A percentile compares a stretch with the other conserved stretches of the same genome.
phyloP scores from a whole-genome alignment of 352 stramenopile species.

The Pythium dissimile region DNA sequence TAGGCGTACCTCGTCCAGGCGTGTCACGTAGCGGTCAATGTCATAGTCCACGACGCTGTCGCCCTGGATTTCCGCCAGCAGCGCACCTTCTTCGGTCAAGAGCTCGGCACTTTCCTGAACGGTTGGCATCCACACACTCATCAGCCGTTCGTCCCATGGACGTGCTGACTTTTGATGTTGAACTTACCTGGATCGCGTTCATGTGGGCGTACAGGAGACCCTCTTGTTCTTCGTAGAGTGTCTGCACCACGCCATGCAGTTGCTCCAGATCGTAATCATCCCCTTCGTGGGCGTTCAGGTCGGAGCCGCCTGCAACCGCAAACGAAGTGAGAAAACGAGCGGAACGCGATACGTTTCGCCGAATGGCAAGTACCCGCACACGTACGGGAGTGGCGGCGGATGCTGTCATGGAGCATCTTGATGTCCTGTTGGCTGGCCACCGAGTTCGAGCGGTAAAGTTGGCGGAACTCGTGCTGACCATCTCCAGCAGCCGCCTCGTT shows the following conservation, averaged over 20 bases:
- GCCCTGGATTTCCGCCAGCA: slow-evolving; percentile 84
- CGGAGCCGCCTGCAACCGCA: slow-evolving; percentile 10
- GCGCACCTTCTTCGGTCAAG: slow-evolving; percentile 93
- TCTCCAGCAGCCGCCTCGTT: slow-evolving; percentile 17
- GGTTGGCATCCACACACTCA: slow-evolving; percentile 12
- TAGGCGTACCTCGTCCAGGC: slow-evolving; percentile 77
- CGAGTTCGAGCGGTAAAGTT: slow-evolving; percentile 25
- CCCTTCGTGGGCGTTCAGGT: slow-evolving; percentile 13
- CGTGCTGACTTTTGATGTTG: background rate
- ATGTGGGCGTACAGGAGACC: slow-evolving; percentile 95
- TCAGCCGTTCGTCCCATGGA: background rate
- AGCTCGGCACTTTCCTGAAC: slow-evolving; percentile 96
- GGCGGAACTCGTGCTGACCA: slow-evolving; percentile 18
- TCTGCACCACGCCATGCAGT: slow-evolving; percentile 77
- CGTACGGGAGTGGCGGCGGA: slow-evolving; percentile 51
- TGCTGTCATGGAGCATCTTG: slow-evolving; percentile 47
- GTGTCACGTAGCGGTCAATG: slow-evolving; percentile 92
- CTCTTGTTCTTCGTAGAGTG: slow-evolving; percentile 96
- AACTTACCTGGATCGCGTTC: slow-evolving; percentile 88
- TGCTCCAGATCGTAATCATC: slow-evolving; percentile 52
- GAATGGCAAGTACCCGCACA: background rate
- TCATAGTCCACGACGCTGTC: slow-evolving; percentile 91
- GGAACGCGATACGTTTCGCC: slow-evolving; percentile 5
- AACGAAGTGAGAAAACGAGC: slow-evolving; percentile 10
- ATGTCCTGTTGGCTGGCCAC: slow-evolving; percentile 62